Conservation (phyloP, 2,329 filamentous ascomycete species). For the Penicillium sp. region DNA sequence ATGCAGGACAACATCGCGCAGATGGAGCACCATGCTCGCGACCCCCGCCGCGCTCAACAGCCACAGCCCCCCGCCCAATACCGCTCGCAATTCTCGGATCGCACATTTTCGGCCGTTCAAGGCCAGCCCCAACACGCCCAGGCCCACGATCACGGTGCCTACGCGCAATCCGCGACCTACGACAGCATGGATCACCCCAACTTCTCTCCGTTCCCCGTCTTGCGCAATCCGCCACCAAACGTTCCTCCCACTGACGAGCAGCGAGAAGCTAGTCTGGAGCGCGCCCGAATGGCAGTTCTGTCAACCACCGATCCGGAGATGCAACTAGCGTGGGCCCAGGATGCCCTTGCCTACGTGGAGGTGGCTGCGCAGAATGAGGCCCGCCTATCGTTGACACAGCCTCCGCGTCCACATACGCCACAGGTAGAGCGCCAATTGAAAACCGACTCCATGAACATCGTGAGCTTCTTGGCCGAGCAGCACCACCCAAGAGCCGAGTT, state of each 20-base stretch:
- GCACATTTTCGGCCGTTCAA: conserved; percentile 37
- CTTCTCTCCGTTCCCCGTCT: conserved; percentile 88
- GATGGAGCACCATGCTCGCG: conserved; percentile 73
- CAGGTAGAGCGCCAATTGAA: conserved; percentile 84
- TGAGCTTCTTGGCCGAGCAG: conserved; percentile 84
- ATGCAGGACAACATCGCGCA: conserved; percentile 93
- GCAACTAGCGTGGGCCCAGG: conserved; percentile 95
- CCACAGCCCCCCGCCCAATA: conserved; percentile 29
- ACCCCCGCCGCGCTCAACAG: conserved; percentile 46
- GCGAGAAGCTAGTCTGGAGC: conserved; percentile 84
- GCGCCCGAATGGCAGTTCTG: conserved; percentile 76
- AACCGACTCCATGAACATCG: conserved; percentile 85
- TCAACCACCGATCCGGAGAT: conserved; percentile 93
- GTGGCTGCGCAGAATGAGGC: conserved; percentile 73
- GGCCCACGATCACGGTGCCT: conserved; percentile 42
- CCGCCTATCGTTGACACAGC: conserved; percentile 59
- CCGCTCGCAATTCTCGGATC: conserved; percentile 37
- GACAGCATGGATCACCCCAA: conserved; percentile 61
- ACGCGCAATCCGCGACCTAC: conserved; percentile 52
- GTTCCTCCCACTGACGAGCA: conserved; percentile 92
- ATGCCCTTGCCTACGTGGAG: conserved; percentile 85
- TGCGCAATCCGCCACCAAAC: conserved; percentile 74
- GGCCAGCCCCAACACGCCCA: conserved; percentile 29
- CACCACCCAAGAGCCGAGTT: conserved; percentile 92
- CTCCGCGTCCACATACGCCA: conserved; percentile 71